Base-by-base conservation (phyloP, 108 stramenopile species). In the Nitzschia sp. region DNA sequence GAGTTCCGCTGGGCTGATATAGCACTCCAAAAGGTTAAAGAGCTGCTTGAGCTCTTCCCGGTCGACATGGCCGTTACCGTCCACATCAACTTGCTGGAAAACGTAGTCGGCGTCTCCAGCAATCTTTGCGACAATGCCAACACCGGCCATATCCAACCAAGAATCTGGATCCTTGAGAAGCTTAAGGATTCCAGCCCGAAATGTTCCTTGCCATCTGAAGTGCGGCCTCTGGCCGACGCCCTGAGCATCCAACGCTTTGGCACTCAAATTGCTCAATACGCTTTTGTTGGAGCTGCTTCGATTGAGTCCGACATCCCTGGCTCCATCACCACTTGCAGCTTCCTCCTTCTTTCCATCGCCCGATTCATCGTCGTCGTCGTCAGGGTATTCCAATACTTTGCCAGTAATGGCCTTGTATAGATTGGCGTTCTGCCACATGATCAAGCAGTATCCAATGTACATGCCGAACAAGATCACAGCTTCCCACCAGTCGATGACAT, bases 111-210 rank as follows among this genome's bases (percentile, higher is more conserved):
- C 91, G 74, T 93, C 86, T 26, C 91, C 91, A 25, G 72, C 60
- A 57, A 93, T 85, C 67, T 84, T 84, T 54, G 85, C 72, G 2
- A 93, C 91, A 54, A 93, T 88, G 21, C 83, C 87, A 3, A 87
- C 71, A 25, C 91, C 91, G 19, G 82, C 91, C 24, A 72, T 85
- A n/a, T 88, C 83, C 36, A 72, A 62, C 83, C 85, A 82, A 67
- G 80, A 76, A 1, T 80, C 81, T 19, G 78, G 76, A 62, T 86
- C 82, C 38, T 78, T 82, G 18, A 92, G 69, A 9, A 92, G 72
- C 42, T 86, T 88, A 27, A 93, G 70, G 28, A 93, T 78, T 27
- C 88, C 88, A 0, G 91, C 86, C 18, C 88, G 88, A 48, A 90
- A 93, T 56, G 86, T 89, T 28, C 80, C 80, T 59, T 82, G 80